These are phyloP conservation scores for Favolaschia claudopus DNA, from an alignment of 768 basidiomycete species.

Conservation along the genomic window DNA sequence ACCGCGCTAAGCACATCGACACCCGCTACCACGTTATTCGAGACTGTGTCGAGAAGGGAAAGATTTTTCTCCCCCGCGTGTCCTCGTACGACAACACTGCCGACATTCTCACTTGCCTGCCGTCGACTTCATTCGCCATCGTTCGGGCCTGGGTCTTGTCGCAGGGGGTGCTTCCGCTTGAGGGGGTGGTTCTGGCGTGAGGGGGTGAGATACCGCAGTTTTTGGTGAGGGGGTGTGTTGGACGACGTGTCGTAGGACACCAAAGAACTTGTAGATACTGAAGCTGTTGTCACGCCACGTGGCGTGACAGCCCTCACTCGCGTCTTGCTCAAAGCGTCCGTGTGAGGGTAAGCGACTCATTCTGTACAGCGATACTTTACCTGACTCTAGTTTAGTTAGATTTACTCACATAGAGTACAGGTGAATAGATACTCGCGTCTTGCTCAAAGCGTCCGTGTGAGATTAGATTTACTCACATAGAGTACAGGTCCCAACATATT, in stretches of 20 bases:
- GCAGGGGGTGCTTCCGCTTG: not conserved
- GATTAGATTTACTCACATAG: too few relatives aligned
- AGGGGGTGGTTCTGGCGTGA: constrained; percentile 5
- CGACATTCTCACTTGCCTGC: constrained; percentile 35
- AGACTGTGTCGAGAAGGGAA: constrained; percentile 30
- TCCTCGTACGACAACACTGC: constrained; percentile 32
- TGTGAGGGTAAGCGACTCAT: too few relatives aligned
- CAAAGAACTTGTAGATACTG: too few relatives aligned
- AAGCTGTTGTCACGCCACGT: too few relatives aligned
- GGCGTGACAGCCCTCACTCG: too few relatives aligned
- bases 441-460: too few relatives aligned
- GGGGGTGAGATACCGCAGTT: not conserved
- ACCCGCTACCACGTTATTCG: constrained; percentile 39
- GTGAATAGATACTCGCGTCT: too few relatives aligned
- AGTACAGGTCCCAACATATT: too few relatives aligned
- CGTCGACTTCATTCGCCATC: not conserved
- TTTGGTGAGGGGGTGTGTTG: not conserved
- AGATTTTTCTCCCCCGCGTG: constrained; percentile 29
- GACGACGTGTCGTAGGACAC: not conserved
- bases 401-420: too few relatives aligned
- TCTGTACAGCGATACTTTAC: too few relatives aligned
- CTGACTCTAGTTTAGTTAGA: too few relatives aligned
- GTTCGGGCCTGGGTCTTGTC: not conserved
- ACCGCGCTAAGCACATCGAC: constrained; percentile 42
- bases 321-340: too few relatives aligned